Evolutionary conservation across 495 filamentous ascomycete species (phyloP).

Genomic region (Penicillium riverlandense): DNA sequence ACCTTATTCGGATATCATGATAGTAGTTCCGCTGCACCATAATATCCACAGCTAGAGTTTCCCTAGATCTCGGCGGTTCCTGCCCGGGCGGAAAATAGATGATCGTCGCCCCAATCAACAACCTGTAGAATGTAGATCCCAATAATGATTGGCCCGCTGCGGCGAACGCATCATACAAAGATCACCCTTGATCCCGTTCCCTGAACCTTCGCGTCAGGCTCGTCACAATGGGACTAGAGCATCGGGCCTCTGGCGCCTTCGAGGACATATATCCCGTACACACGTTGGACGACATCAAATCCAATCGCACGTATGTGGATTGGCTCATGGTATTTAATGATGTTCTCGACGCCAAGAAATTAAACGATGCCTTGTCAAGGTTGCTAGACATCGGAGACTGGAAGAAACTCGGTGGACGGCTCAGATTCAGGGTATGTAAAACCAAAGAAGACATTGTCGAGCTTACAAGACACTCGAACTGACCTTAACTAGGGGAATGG

Average conservation of each 20-base stretch:
- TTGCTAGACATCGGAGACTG: constrained; percentile 34
- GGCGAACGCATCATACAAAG: no score
- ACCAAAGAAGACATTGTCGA: not conserved
- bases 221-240: not conserved
- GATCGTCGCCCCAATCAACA: no score
- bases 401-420: constrained; percentile 38
- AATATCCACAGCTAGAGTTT: no score
- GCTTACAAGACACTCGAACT: not conserved
- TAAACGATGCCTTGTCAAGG: constrained; percentile 28
- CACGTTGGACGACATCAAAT: constrained; percentile 6
- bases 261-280: constrained; percentile 14
- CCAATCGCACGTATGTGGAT: constrained; percentile 7
- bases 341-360: constrained; percentile 36
- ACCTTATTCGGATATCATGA: no score
- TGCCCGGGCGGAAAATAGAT: no score
- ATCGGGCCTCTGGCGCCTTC: not conserved
- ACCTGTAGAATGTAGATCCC: no score
- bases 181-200: no score
- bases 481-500: constrained; percentile 15
- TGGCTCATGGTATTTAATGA: constrained; percentile 36
- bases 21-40: no score
- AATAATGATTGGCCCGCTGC: no score
- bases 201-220: no score
- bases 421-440: constrained; percentile 27
- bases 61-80: no score